Evolutionary conservation across 78 protist genomes (phyloP).

Genomic region (Diacronema lutheri): DNA sequence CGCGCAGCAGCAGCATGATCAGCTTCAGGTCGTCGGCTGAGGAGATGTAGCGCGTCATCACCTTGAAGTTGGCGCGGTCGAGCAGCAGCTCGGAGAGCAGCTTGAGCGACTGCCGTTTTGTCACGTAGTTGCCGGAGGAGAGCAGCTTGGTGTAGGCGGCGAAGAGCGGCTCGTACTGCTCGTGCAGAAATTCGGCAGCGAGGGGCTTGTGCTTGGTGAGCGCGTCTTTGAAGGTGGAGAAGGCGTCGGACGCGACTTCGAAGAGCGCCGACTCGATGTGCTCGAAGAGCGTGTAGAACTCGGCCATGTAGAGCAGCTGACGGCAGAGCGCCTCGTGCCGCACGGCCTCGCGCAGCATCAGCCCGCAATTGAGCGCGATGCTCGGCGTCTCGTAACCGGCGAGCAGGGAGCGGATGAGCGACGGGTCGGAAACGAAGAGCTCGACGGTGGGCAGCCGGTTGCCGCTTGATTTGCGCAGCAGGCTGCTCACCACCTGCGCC

Average conservation of each 20-base stretch:
- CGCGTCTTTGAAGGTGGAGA: constrained; percentile 84
- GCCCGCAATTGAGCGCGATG: constrained; percentile 77
- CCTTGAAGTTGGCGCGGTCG: constrained; percentile 86
- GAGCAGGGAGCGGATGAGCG: background rate
- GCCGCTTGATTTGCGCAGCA: background rate
- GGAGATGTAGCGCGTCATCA: constrained; percentile 87
- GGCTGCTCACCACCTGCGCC: background rate
- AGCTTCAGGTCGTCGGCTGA: constrained; percentile 71
- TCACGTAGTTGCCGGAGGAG: constrained; percentile 78
- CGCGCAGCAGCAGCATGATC: constrained; percentile 90
- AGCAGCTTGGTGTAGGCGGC: constrained; percentile 60
- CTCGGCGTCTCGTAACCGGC: constrained; percentile 60
- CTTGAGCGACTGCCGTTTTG: constrained; percentile 85
- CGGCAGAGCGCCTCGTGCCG: constrained; percentile 68
- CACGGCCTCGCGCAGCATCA: constrained; percentile 84
- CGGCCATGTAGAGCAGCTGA: constrained; percentile 35
- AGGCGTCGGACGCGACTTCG: constrained; percentile 92
- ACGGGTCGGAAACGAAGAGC: background rate
- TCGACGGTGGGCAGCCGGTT: background rate
- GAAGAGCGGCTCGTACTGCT: constrained; percentile 70
- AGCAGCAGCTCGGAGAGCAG: constrained; percentile 76
- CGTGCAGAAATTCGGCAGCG: constrained; percentile 64
- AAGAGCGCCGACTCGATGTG: constrained; percentile 76
- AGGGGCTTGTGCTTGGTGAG: constrained; percentile 78
- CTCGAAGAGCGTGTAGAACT: constrained; percentile 37